phyloP scores from a whole-genome alignment of 1,139 yeast genomes.

The Lodderomyces jiufengensis region DNA sequence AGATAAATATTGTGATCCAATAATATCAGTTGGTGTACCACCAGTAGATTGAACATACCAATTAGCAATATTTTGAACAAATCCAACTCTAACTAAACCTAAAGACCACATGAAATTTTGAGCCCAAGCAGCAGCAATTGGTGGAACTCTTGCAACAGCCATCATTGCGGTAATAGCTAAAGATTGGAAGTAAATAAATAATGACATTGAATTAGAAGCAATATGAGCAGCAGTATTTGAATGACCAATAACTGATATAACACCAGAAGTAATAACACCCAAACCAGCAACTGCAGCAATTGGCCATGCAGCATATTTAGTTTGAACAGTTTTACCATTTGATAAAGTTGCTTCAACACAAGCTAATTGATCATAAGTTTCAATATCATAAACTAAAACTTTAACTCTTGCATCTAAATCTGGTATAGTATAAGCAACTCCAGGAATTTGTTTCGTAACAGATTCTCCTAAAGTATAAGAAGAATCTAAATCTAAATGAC shows the following conservation, averaged over 20 bases:
- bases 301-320: constrained; percentile 95
- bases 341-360: constrained; percentile 88
- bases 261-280: constrained; percentile 84
- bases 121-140: constrained; percentile 98
- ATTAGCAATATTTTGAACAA: constrained; percentile 81
- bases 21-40: constrained; percentile 74
- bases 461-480: constrained; percentile 41
- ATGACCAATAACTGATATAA: constrained; percentile 83
- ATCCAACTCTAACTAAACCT: constrained; percentile 78
- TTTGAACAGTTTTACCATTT: constrained; percentile 93
- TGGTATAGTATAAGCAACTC: constrained; percentile 84
- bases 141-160: constrained; percentile 92
- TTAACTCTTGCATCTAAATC: constrained; percentile 90
- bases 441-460: constrained; percentile 60
- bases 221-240: constrained; percentile 94
- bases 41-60: constrained; percentile 99
- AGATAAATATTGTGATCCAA: constrained; percentile 55
- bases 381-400: constrained; percentile 50
- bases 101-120: constrained; percentile 96
- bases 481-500: constrained; percentile 73
- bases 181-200: constrained; percentile 90
- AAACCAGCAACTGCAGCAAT: constrained; percentile 88
- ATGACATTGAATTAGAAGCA: constrained; percentile 89
- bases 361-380: constrained; percentile 54
- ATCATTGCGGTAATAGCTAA: constrained; percentile 92